Evolutionary conservation across 768 basidiomycete genomes (phyloP).

Genomic region (Dendrothele bispora): DNA sequence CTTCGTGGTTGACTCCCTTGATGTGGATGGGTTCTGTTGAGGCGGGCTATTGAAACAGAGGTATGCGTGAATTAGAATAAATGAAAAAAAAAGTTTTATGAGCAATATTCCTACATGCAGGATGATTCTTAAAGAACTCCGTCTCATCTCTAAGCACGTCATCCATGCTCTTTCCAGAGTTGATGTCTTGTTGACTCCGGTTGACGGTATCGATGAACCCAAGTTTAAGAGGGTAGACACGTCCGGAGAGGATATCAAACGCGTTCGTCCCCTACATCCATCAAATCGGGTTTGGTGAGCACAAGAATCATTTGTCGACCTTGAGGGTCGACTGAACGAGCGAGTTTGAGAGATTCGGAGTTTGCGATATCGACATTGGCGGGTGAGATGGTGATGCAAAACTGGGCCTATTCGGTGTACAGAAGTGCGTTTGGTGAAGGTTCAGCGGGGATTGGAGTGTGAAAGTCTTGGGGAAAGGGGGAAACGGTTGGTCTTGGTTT

Average conservation of each 20-base stretch:
- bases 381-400: slow-evolving; percentile 94
- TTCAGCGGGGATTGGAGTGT: too few species aligned
- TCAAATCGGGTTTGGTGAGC: slow-evolving; percentile 95
- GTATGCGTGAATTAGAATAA: slow-evolving; percentile 17
- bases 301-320: slow-evolving; percentile 96
- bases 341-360: slow-evolving; percentile 95
- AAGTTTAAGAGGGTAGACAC: slow-evolving; percentile 95
- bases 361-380: slow-evolving; percentile 99
- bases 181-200: slow-evolving; percentile 97
- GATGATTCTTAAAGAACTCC: slow-evolving; percentile 89
- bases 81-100: slow-evolving; percentile 52
- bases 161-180: slow-evolving; percentile 75
- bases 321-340: slow-evolving; percentile 92
- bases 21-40: too few species aligned
- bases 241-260: slow-evolving; percentile 90
- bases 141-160: slow-evolving; percentile 83
- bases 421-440: slow-evolving; percentile 44
- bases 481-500: too few species aligned
- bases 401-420: slow-evolving; percentile 91
- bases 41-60: slow-evolving; percentile 50
- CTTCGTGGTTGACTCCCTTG: slow-evolving; percentile 53
- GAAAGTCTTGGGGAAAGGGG: slow-evolving; percentile 44
- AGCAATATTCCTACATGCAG: slow-evolving; percentile 91
- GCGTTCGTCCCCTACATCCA: slow-evolving; percentile 99
- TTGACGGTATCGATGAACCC: slow-evolving; percentile 99